A percentile compares a stretch with the other conserved stretches of the same genome.
Evolutionary conservation across 2,329 filamentous ascomycete species (phyloP).

Genomic region (Fusarium poae): DNA sequence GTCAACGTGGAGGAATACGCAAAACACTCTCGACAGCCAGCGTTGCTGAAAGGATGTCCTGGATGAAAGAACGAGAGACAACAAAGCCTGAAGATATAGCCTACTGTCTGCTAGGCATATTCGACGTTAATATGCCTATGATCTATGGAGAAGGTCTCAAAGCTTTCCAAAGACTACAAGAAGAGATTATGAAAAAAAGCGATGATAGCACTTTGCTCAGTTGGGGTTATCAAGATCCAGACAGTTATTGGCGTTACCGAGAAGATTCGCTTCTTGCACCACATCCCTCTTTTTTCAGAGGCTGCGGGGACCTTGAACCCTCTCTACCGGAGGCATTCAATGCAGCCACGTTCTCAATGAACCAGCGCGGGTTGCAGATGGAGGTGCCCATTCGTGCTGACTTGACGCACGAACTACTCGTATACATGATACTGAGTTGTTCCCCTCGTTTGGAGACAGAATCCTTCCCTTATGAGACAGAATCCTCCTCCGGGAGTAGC

Average conservation of each 20-base stretch:
- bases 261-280: not conserved
- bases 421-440: not conserved
- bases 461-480: rapidly evolving
- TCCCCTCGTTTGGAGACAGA: not conserved
- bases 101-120: not conserved
- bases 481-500: too few relatives aligned
- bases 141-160: not conserved
- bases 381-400: not conserved
- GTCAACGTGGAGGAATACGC: not conserved
- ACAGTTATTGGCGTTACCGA: rapidly evolving
- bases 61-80: not conserved
- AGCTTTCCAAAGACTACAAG: not conserved
- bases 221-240: not conserved
- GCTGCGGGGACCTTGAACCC: not conserved
- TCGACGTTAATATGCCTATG: not conserved
- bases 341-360: not conserved
- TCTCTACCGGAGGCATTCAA: not conserved
- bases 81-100: not conserved
- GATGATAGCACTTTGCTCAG: not conserved
- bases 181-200: not conserved
- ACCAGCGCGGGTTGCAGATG: not conserved
- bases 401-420: not conserved
- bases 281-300: not conserved
- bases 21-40: rapidly evolving
- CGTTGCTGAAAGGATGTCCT: not conserved